Evolutionary conservation across 225 moss, liverwort and hornwort species (phyloP), one percentile per base, ranked within the genome.

Genomic region (Bryum argenteum): DNA sequence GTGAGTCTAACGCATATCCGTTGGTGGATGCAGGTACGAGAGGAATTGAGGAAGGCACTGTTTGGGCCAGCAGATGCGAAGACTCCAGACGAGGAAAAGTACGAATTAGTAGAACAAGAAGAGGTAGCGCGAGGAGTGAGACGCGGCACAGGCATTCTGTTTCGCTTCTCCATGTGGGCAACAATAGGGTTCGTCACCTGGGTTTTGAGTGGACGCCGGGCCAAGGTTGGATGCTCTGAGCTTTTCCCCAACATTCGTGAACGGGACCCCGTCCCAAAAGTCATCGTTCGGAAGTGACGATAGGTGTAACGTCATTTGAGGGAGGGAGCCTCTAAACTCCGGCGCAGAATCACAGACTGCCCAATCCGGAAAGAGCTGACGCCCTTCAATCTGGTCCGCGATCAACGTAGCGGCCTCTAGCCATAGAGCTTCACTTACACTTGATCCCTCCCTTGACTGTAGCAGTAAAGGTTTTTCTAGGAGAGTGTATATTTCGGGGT

Each of bases 261-360:
- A 77, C 81, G 87, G 68, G 87, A 87, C 19, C 81, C 87, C 44
- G 87, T 84, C 72, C 84, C 87, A 2, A 84, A 81, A 71, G 84
- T 84, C 70, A 87, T 87, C 33, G 65, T 74, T 23, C 79, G 77
- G 57, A 84, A 77, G 62, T 45, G 64, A 24, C 41, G 33, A 33
- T 33, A 6, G 33, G 26, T 5, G 57, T 26, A 57, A 57, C 24
- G 57, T 8, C 15, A 18, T 60, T 18, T 33, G 44, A 63, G 33
- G 33, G 33, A 33, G 0, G 33, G 33, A 33, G 33, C 33, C 33
- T 33, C 33, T 33, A 33, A 33, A 33, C 33, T 33, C 0, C 4
- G 33, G 33, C 33, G 7, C 9, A 14, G 20, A 10, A 20, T 13
- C 6, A 6, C 33, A 4, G 33, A 33, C 5, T 33, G 33, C 33